A percentile compares a stretch with the other conserved stretches of the same genome.
Evolutionary conservation across 148 eudicot genomes (phyloP).

Genomic region (Fagopyrum homotropicum): DNA sequence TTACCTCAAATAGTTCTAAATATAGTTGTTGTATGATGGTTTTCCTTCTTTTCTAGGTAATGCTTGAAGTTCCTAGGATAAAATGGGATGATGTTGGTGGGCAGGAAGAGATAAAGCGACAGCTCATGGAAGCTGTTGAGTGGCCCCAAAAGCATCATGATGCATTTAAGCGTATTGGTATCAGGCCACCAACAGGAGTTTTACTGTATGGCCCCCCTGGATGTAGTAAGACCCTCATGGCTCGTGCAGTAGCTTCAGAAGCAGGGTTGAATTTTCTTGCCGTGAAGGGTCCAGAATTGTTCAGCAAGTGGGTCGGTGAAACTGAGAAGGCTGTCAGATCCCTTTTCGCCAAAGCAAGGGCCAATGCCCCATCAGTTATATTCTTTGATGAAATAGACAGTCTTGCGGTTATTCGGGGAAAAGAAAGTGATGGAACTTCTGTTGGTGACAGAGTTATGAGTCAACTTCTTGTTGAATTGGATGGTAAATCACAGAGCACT

Average conservation of each 20-base stretch:
- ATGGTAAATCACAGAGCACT: slow-evolving; percentile 41
- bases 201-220: slow-evolving; percentile 99
- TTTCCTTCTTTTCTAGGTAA: slow-evolving; percentile 39
- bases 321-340: slow-evolving; percentile 92
- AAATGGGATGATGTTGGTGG: slow-evolving; percentile 95
- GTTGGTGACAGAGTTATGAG: slow-evolving; percentile 93
- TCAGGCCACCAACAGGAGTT: slow-evolving; percentile 78
- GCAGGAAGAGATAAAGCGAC: slow-evolving; percentile 79
- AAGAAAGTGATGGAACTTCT: slow-evolving; percentile 85
- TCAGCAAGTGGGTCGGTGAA: slow-evolving; percentile 99
- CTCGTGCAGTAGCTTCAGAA: slow-evolving; percentile 96
- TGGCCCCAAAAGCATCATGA: slow-evolving; percentile 96
- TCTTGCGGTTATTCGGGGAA: slow-evolving; percentile 79
- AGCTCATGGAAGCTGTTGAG: slow-evolving; percentile 84
- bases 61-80: slow-evolving; percentile 87
- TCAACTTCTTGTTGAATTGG: slow-evolving; percentile 87
- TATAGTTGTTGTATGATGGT: neutral
- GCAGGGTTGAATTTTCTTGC: slow-evolving; percentile 90
- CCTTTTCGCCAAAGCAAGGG: slow-evolving; percentile 90
- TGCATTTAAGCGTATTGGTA: slow-evolving; percentile 74
- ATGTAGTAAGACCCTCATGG: slow-evolving; percentile 97
- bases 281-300: slow-evolving; percentile 95
- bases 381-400: slow-evolving; percentile 98
- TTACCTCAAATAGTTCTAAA: neutral
- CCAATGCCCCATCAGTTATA: slow-evolving; percentile 84